Base-by-base conservation (phyloP, 805 yeast species). In the Cyberlindnera lachancei region DNA sequence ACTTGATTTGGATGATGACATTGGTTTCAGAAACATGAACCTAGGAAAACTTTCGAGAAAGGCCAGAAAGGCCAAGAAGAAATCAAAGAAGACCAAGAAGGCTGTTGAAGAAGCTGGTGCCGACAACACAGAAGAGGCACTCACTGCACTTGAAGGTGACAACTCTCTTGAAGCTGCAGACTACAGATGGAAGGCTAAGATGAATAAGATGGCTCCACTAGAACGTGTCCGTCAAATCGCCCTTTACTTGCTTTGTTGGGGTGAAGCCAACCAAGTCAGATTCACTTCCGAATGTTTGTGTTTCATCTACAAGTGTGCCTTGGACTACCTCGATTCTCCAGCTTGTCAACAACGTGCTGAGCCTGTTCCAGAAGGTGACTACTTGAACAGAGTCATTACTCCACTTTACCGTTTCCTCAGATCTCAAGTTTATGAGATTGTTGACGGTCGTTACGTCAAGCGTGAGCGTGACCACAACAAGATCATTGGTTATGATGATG, bases 401-500 rank as follows among this genome's bases (percentile, higher is more conserved):
- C 99, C 99, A 15, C 49, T 92, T 30, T 92, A 83, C 59, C 70
- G 76, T 47, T 83, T 72, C 67, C 61, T 83, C 41, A 79, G 88
- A 69, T 66, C 82, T 37, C 90, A 83, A 59, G 88, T 81, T 35
- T 83, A 80, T 49, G 92, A 82, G 61, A 73, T 81, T 46, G 71
- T 73, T 41, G 86, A 82, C 47, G 92, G 92, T 38, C 77, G 86
- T 61, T 82, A 72, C 48, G 79, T 82, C 40, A 82, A 82, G 59
- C 79, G 94, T 64, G 92, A 83, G 66, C 77, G 66, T 55, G 94
- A 83, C 58, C 94, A 83, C 61, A 79, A 79, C 63, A 66, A 75
- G 44, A 66, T 83, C 42, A 72, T 83, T 51, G 94, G 98, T 60
- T 92, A 92, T 60, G 99, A 92, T 67, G 99, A 92, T 68, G 94